Evolutionary conservation across 768 basidiomycete species (phyloP).

Genomic region (Lactifluus subvellereus): DNA sequence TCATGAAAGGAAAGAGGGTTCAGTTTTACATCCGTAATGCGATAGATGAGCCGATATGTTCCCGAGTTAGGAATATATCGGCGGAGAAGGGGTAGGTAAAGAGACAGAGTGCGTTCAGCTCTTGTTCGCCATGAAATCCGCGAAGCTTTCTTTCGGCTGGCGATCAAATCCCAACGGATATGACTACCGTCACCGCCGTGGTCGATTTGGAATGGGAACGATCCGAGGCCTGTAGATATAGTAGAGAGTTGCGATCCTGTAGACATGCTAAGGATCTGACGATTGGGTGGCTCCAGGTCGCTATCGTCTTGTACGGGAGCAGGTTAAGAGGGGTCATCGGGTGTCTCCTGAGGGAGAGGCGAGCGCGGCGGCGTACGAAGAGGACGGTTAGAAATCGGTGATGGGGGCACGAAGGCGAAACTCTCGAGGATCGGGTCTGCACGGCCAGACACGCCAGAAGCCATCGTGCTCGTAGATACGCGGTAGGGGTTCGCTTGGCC

Average conservation of each 20-base stretch:
- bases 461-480: slow-evolving; percentile 37
- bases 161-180: slow-evolving; percentile 72
- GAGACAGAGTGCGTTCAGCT: background rate
- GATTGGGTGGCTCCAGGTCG: slow-evolving; percentile 42
- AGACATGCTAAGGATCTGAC: slow-evolving; percentile 63
- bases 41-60: slow-evolving; percentile 7
- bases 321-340: background rate
- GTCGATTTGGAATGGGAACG: slow-evolving; percentile 85
- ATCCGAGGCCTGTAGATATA: slow-evolving; percentile 72
- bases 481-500: slow-evolving; percentile 38
- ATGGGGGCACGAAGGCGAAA: slow-evolving; percentile 87
- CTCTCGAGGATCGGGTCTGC: slow-evolving; percentile 83
- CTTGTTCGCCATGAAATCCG: slow-evolving; percentile 8
- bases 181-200: slow-evolving; percentile 41
- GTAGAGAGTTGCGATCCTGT: slow-evolving; percentile 73
- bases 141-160: slow-evolving; percentile 14
- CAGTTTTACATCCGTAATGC: slow-evolving; percentile 14
- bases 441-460: slow-evolving; percentile 61
- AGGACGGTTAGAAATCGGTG: slow-evolving; percentile 80
- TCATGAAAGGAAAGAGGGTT: background rate
- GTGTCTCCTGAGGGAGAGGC: slow-evolving; percentile 53
- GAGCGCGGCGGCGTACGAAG: slow-evolving; percentile 70
- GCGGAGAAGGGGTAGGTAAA: background rate
- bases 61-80: background rate
- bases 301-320: slow-evolving; percentile 14